These are phyloP conservation scores for Nitzschia sp. DNA, from an alignment of 108 stramenopile species.

Conservation along the genomic window DNA sequence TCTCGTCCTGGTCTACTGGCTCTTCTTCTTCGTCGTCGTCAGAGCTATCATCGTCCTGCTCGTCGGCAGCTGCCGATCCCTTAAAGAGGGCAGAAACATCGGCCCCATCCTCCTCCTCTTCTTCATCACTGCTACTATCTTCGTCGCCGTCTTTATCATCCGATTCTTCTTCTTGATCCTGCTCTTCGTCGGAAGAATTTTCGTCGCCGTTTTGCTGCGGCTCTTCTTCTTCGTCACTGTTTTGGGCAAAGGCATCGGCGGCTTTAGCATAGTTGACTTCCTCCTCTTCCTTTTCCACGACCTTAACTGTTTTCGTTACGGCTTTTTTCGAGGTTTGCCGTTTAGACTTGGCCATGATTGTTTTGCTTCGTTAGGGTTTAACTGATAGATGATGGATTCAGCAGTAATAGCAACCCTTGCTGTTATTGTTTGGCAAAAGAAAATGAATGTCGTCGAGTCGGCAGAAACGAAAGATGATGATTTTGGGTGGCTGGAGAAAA, in stretches of 20 bases:
- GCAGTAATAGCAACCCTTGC: too few species aligned
- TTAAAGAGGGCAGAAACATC: slow-evolving; percentile 26
- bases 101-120: slow-evolving; percentile 25
- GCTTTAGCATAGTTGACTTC: slow-evolving; percentile 1
- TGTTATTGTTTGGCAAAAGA: not conserved
- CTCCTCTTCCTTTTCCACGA: not conserved
- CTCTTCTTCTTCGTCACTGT: slow-evolving; percentile 1
- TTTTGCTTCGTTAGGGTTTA: too few species aligned
- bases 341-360: not conserved
- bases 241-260: not conserved
- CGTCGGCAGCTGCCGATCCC: slow-evolving; percentile 26
- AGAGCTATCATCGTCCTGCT: slow-evolving; percentile 34
- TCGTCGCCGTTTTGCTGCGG: slow-evolving; percentile 10
- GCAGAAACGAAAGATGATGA: not conserved
- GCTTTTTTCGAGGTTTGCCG: not conserved
- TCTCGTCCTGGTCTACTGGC: slow-evolving; percentile 1
- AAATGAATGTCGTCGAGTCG: not conserved
- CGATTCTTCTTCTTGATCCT: slow-evolving; percentile 16
- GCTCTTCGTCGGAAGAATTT: slow-evolving; percentile 13
- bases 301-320: not conserved
- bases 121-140: slow-evolving; percentile 26
- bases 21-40: slow-evolving; percentile 22
- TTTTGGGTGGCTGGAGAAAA: slow-evolving; percentile 14
- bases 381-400: too few species aligned
- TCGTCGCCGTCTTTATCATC: slow-evolving; percentile 29